Percentiles rank a stretch among this genome's conserved stretches.
These are phyloP conservation scores for Trichoderma erinaceum DNA, from an alignment of 495 filamentous ascomycete species.

Conservation along the genomic window DNA sequence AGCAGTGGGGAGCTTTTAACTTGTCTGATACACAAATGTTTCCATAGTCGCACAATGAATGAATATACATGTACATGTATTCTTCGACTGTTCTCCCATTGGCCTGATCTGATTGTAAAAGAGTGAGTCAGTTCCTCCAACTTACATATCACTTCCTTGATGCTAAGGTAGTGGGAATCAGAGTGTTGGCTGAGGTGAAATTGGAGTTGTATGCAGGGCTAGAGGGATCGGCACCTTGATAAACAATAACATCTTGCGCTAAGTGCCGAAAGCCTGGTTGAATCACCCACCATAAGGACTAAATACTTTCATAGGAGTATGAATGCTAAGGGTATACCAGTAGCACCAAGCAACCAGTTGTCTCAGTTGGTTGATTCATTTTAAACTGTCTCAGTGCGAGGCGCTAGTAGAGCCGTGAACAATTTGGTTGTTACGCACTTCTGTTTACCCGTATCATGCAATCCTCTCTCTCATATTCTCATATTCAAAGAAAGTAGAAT, in stretches of 20 bases:
- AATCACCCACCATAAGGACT: no score
- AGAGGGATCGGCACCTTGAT: background rate
- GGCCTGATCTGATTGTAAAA: no score
- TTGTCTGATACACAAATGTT: no score
- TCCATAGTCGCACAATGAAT: no score
- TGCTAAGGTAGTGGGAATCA: background rate
- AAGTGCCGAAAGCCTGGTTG: background rate
- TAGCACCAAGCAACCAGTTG: background rate
- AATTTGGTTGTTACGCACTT: background rate
- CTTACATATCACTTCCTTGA: no score
- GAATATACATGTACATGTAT: no score
- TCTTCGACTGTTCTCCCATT: no score
- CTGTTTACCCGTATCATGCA: background rate
- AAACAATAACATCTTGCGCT: background rate
- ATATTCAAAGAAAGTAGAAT: background rate
- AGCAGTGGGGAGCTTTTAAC: no score
- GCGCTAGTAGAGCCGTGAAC: background rate
- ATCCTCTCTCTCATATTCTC: background rate
- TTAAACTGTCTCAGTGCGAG: background rate
- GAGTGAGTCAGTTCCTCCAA: no score
- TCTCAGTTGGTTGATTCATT: conserved; percentile 3
- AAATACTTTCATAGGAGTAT: background rate
- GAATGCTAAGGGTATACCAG: background rate
- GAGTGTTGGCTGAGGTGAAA: background rate
- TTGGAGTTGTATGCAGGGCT: background rate